A percentile compares a stretch with the other conserved stretches of the same genome.
Evolutionary conservation across 345 rosid species (phyloP).

Genomic region (Capsella bursapastoris): DNA sequence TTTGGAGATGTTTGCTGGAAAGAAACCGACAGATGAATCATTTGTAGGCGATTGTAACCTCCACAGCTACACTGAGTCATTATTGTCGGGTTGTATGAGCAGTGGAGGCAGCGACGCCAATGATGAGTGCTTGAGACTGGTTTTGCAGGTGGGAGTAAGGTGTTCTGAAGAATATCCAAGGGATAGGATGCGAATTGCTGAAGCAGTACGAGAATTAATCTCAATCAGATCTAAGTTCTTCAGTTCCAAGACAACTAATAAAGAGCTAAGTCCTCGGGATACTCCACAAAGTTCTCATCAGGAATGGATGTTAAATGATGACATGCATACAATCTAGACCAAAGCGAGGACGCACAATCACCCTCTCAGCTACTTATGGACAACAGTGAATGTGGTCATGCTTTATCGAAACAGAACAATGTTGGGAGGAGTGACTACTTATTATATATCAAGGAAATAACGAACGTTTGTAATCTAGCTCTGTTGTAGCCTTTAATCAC

Average conservation of each 20-base stretch:
- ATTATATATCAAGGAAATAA: neutral
- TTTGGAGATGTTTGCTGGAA: constrained; percentile 54
- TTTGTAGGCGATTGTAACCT: constrained; percentile 45
- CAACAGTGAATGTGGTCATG: neutral
- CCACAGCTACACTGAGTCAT: constrained; percentile 31
- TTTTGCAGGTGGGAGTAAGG: constrained; percentile 41
- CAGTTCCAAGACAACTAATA: constrained; percentile 2
- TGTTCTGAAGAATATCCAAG: constrained; percentile 42
- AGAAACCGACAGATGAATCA: constrained; percentile 42
- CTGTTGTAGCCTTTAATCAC: neutral
- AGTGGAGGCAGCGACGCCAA: neutral
- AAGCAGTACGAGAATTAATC: constrained; percentile 26
- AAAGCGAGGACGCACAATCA: neutral
- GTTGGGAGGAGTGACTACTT: constrained; percentile 6
- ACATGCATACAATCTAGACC: constrained; percentile 27
- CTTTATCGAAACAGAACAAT: constrained; percentile 7
- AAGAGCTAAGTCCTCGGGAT: constrained; percentile 32
- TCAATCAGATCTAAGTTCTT: constrained; percentile 39
- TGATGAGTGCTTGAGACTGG: constrained; percentile 35
- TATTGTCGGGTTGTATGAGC: constrained; percentile 22
- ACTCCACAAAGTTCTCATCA: constrained; percentile 30
- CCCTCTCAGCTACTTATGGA: constrained; percentile 6
- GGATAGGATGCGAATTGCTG: constrained; percentile 35
- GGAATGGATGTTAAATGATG: constrained; percentile 30
- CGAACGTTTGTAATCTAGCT: neutral